phyloP scores from a whole-genome alignment of 129 eudicot species.

The Arctium lappa region DNA sequence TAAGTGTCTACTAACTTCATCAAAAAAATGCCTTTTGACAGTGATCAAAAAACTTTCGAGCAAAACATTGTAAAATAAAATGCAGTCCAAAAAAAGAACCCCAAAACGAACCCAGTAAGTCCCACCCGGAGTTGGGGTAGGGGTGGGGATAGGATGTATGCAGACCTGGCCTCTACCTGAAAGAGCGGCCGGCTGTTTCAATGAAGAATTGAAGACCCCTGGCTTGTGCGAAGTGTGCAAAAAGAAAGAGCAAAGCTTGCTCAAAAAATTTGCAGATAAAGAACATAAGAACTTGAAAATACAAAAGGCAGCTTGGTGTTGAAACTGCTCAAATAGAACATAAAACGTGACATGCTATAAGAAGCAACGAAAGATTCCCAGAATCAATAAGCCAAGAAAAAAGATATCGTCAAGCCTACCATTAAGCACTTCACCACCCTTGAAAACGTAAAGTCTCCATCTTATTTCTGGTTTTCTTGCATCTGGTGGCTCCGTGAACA shows the following conservation, averaged over 20 bases:
- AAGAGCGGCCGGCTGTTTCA: too few species aligned
- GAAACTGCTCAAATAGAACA: not conserved
- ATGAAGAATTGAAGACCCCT: too few species aligned
- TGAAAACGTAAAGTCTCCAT: constrained; percentile 94
- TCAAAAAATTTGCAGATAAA: too few species aligned
- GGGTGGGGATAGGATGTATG: too few species aligned
- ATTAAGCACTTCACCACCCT: constrained; percentile 89
- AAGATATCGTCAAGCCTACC: constrained; percentile 38
- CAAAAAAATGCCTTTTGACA: not conserved
- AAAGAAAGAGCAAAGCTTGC: too few species aligned
- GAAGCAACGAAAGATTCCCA: not conserved
- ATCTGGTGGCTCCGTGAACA: constrained; percentile 92
- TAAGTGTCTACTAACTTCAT: not conserved
- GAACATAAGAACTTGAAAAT: too few species aligned
- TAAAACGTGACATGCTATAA: not conserved
- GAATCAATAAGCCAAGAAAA: not conserved
- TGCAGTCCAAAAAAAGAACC: not conserved
- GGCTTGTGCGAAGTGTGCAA: too few species aligned
- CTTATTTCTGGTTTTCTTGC: constrained; percentile 90
- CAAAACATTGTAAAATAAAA: not conserved
- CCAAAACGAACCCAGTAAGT: too few species aligned
- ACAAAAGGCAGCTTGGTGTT: not conserved
- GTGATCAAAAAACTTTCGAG: not conserved
- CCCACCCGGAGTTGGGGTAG: too few species aligned
- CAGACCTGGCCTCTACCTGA: too few species aligned